phyloP scores from a whole-genome alignment of 148 eudicot species.

The Drosera capensis region DNA sequence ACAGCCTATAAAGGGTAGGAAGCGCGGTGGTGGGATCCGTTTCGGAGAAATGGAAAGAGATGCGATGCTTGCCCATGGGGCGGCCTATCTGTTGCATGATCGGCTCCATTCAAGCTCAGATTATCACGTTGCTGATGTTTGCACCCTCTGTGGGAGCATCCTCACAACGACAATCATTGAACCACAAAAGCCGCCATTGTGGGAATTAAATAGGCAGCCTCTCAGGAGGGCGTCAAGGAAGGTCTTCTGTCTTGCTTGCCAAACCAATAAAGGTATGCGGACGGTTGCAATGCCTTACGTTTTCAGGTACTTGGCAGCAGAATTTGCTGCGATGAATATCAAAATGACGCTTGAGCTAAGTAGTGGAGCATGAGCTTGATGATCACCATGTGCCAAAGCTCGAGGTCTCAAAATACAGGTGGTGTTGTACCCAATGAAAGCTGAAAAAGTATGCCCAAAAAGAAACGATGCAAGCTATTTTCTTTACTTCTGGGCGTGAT shows the following conservation, averaged over 20 bases:
- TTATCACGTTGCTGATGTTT: constrained; percentile 80
- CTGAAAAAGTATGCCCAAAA: too few relatives aligned
- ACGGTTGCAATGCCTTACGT: constrained; percentile 96
- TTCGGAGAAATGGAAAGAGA: constrained; percentile 99
- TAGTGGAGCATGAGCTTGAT: constrained; percentile 25
- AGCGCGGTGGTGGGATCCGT: constrained; percentile 88
- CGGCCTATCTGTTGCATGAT: constrained; percentile 76
- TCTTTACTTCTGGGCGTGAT: too few relatives aligned
- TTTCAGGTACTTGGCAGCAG: constrained; percentile 74
- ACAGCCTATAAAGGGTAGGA: constrained; percentile 92
- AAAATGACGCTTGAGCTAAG: constrained; percentile 63
- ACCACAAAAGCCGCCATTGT: constrained; percentile 24
- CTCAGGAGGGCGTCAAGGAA: constrained; percentile 50
- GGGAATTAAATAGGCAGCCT: constrained; percentile 49
- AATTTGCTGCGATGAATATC: constrained; percentile 87
- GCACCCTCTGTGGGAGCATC: constrained; percentile 86
- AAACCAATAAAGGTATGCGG: constrained; percentile 77
- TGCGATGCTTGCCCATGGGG: constrained; percentile 89
- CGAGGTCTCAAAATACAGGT: too few relatives aligned
- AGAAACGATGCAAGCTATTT: too few relatives aligned
- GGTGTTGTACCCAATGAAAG: too few relatives aligned
- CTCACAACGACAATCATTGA: constrained; percentile 43
- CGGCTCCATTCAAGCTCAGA: constrained; percentile 81
- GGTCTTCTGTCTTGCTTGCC: constrained; percentile 52
- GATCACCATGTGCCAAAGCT: too few relatives aligned